Base-by-base conservation (phyloP, 345 rosid species). In the Sonneratia alba region DNA sequence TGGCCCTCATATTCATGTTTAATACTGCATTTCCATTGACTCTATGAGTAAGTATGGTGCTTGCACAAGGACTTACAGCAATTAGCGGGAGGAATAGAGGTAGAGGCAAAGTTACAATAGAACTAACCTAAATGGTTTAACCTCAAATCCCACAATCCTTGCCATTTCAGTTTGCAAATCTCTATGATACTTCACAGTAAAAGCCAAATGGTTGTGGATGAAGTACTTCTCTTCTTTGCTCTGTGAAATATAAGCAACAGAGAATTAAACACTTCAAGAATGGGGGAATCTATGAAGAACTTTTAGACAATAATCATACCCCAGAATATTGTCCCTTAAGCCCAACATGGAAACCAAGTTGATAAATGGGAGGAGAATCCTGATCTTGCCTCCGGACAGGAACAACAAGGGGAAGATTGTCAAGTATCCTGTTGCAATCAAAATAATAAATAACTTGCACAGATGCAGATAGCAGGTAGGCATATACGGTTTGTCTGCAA, bases 121-220 rank as follows among this genome's bases (percentile, higher is more conserved):
- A 59, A 61, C 76, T 48, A 13, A 93, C 98, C 98, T 91, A 85
- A 76, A 88, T 53, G 96, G 98, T 72, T 86, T 93, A 71, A 93
- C 98, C 82, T 93, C 97, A 77, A 93, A 93, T 65, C 98, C 98
- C 42, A 93, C 98, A 80, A 93, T 93, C 77, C 98, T 89, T 38
- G 97, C 91, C 72, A 88, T 70, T 67, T 87, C 95, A 10, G 95
- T 88, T 69, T 85, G 87, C 18, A 55, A 3, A 81, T 94, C 98
- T 71, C 81, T 87, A 72, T 94, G 98, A 78, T 79, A 94, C 84
- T 88, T 91, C 81, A 94, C 97, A 3, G 87, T 86, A 79, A 94
- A 91, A 64, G 96, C 76, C 82, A 91, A 79, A 84, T 94, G 98
- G 78, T 94, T 94, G 79, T 93, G 91, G 81, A 93, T 82, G 77